These are phyloP conservation scores for Pichia californica DNA, from an alignment of 805 yeast species.

Conservation along the genomic window DNA sequence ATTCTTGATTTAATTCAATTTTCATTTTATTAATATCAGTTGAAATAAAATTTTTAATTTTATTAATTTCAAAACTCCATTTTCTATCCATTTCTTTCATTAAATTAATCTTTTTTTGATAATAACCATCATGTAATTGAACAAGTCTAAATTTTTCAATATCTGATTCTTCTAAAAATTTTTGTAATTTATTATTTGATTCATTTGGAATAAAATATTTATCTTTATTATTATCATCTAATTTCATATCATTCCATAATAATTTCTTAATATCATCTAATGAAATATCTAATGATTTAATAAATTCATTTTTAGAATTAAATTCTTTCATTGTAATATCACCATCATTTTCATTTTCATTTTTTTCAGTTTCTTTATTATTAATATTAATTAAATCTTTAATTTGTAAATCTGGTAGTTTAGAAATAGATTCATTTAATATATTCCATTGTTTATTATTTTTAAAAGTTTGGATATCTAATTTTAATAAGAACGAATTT, in stretches of 20 bases:
- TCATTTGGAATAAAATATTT: slow-evolving; percentile 13
- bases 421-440: slow-evolving; percentile 13
- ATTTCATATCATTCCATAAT: slow-evolving; percentile 7
- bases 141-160: slow-evolving; percentile 24
- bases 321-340: slow-evolving; percentile 7
- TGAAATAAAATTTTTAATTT: slow-evolving; percentile 18
- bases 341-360: slow-evolving; percentile 6
- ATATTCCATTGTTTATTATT: slow-evolving; percentile 14
- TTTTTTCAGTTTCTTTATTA: slow-evolving; percentile 7
- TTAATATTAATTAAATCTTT: slow-evolving; percentile 5
- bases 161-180: slow-evolving; percentile 18
- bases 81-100: slow-evolving; percentile 21
- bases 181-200: slow-evolving; percentile 17
- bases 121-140: slow-evolving; percentile 23
- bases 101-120: slow-evolving; percentile 18
- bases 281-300: slow-evolving; percentile 1
- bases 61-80: slow-evolving; percentile 24
- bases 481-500: slow-evolving; percentile 9
- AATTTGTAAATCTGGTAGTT: slow-evolving; percentile 19
- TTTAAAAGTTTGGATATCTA: slow-evolving; percentile 14
- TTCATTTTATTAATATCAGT: slow-evolving; percentile 18
- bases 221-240: slow-evolving; percentile 8
- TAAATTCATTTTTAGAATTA: neutral
- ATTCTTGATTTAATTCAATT: slow-evolving; percentile 4
- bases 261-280: neutral